Evolutionary conservation across 2,329 filamentous ascomycete genomes (phyloP).

Genomic region (Phialocephala sp.): DNA sequence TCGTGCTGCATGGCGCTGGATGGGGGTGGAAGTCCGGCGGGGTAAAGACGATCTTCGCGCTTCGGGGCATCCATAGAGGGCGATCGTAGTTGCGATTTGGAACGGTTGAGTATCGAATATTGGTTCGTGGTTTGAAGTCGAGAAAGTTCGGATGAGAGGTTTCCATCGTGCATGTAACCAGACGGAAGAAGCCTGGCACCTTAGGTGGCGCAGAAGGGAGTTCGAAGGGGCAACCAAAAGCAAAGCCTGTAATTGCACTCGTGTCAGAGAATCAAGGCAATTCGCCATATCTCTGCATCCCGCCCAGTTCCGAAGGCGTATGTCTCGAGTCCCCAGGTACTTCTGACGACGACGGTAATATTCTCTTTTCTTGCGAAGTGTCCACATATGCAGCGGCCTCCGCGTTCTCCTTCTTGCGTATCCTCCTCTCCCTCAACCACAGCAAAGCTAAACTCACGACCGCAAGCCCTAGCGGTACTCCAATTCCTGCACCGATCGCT

Average conservation of each 20-base stretch:
- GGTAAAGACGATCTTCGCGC: not conserved
- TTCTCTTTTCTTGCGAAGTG: not conserved
- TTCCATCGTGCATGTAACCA: no score
- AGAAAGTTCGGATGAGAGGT: no score
- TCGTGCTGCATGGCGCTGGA: not conserved
- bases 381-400: not conserved
- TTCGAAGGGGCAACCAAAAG: no score
- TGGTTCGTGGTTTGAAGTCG: no score
- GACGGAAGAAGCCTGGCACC: no score
- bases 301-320: conserved; percentile 4
- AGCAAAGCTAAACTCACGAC: conserved; percentile 1
- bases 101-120: no score
- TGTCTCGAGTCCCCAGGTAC: not conserved
- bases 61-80: not conserved
- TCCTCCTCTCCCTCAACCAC: conserved; percentile 18
- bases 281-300: conserved; percentile 4
- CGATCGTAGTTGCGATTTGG: not conserved
- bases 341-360: not conserved
- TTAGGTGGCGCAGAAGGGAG: no score
- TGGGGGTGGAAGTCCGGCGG: not conserved
- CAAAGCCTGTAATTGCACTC: not conserved
- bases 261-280: not conserved
- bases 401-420: not conserved
- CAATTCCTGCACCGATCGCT: conserved; percentile 15
- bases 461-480: conserved; percentile 10